These are phyloP conservation scores for Lepidium aucheri DNA, from an alignment of 345 rosid genomes.

Conservation along the genomic window DNA sequence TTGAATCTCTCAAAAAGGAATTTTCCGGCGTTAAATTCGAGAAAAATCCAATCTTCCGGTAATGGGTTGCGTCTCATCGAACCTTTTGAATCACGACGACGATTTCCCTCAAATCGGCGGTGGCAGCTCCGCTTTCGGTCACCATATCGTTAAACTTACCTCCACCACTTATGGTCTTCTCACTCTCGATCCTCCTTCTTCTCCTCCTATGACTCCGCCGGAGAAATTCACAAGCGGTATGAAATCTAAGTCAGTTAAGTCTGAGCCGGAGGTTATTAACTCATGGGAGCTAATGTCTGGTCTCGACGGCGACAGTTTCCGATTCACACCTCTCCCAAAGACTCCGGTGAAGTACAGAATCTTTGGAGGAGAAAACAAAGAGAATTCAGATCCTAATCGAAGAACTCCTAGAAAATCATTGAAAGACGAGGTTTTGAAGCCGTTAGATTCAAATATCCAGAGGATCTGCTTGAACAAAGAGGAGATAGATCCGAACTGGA, in stretches of 20 bases:
- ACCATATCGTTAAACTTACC: constrained; percentile 90
- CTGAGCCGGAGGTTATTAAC: constrained; percentile 63
- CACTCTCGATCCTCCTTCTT: constrained; percentile 61
- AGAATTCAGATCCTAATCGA: constrained; percentile 43
- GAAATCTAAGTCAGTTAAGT: constrained; percentile 34
- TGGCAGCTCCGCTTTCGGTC: constrained; percentile 50
- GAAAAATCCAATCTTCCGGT: constrained; percentile 4
- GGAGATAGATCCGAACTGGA: constrained; percentile 32
- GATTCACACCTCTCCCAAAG: constrained; percentile 43
- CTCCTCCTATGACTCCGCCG: constrained; percentile 41
- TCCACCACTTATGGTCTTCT: constrained; percentile 95
- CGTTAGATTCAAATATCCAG: constrained; percentile 7
- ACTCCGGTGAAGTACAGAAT: constrained; percentile 21
- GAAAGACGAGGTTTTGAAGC: background rate
- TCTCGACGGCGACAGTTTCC: constrained; percentile 75
- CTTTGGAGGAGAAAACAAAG: constrained; percentile 32
- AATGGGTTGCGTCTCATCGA: constrained; percentile 96
- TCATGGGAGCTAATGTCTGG: constrained; percentile 95
- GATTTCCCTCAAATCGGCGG: constrained; percentile 68
- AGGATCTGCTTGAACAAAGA: constrained; percentile 23
- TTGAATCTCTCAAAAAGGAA: background rate
- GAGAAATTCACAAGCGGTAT: constrained; percentile 40
- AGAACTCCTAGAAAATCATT: background rate
- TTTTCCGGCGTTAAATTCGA: constrained; percentile 1
- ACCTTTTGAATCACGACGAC: constrained; percentile 63